phyloP scores from a whole-genome alignment of 148 eudicot genomes.

The Drosera capensis region DNA sequence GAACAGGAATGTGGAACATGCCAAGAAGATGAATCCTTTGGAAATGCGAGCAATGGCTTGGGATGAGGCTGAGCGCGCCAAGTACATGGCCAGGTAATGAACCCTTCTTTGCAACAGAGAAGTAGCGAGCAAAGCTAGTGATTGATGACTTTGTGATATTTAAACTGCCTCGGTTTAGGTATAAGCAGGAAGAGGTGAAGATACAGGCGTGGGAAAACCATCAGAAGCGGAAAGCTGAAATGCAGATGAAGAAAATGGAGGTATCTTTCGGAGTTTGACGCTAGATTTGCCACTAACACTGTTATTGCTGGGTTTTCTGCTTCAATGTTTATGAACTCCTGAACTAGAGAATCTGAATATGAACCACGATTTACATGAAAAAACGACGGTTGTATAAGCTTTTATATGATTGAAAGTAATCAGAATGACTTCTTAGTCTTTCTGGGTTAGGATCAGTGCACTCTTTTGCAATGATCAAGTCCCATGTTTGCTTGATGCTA shows the following conservation, averaged over 20 bases:
- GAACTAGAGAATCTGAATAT: too few species aligned
- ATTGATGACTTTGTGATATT: neutral
- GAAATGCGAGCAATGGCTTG: conserved; percentile 81
- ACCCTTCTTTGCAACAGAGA: too few species aligned
- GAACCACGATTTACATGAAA: too few species aligned
- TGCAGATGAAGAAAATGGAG: conserved; percentile 89
- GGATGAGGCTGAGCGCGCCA: conserved; percentile 97
- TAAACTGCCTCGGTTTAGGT: conserved; percentile 27
- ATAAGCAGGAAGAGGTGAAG: conserved; percentile 81
- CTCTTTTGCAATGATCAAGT: too few species aligned
- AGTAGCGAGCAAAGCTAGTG: neutral
- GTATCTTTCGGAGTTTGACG: conserved; percentile 23
- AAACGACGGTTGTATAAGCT: too few species aligned
- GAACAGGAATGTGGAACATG: conserved; percentile 9
- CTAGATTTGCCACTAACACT: too few species aligned
- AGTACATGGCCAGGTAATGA: conserved; percentile 84
- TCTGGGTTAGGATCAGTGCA: too few species aligned
- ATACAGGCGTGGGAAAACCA: conserved; percentile 97
- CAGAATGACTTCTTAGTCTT: too few species aligned
- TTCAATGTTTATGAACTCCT: too few species aligned
- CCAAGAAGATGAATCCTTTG: conserved; percentile 34
- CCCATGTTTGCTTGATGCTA: too few species aligned
- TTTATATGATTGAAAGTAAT: too few species aligned
- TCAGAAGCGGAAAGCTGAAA: conserved; percentile 87
- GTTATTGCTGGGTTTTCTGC: too few species aligned